Conservation (phyloP, 2,329 filamentous ascomycete species). For the Phaeophleospora eucalypticola region DNA sequence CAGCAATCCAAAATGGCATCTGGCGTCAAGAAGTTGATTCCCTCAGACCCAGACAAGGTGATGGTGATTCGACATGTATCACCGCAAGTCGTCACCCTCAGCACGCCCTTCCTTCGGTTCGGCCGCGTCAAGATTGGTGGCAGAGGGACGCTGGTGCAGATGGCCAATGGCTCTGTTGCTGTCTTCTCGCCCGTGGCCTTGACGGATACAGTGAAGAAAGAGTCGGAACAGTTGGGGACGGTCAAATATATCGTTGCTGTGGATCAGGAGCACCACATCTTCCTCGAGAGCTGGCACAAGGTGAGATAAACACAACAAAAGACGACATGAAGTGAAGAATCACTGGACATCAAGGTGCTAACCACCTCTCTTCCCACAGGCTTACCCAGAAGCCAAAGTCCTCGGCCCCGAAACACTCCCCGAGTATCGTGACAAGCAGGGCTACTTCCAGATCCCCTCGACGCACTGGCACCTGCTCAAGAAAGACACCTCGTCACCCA, state of each 20-base stretch:
- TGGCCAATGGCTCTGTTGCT: conserved; percentile 72
- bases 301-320: conserved; percentile 7
- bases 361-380: conserved; percentile 30
- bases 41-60: conserved; percentile 68
- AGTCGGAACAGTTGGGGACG: conserved; percentile 55
- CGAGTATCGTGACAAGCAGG: conserved; percentile 63
- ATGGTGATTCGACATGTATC: conserved; percentile 88
- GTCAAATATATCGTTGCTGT: conserved; percentile 82
- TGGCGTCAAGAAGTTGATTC: conserved; percentile 36
- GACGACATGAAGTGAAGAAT: not conserved
- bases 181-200: conserved; percentile 90
- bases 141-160: conserved; percentile 77
- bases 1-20: conserved; percentile 32
- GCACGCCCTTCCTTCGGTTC: conserved; percentile 78
- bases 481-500: conserved; percentile 33
- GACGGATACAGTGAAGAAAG: conserved; percentile 68
- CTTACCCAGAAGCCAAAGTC: conserved; percentile 73
- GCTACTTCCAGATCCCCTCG: conserved; percentile 30
- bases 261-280: conserved; percentile 94
- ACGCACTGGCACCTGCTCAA: conserved; percentile 52
- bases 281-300: conserved; percentile 76
- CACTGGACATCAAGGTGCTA: conserved; percentile 10
- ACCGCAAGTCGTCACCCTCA: conserved; percentile 72
- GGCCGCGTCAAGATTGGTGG: conserved; percentile 79
- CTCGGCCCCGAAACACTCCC: conserved; percentile 78